Conservation (phyloP, 2,329 filamentous ascomycete genomes). For the Fonsecaea pedrosoi region DNA sequence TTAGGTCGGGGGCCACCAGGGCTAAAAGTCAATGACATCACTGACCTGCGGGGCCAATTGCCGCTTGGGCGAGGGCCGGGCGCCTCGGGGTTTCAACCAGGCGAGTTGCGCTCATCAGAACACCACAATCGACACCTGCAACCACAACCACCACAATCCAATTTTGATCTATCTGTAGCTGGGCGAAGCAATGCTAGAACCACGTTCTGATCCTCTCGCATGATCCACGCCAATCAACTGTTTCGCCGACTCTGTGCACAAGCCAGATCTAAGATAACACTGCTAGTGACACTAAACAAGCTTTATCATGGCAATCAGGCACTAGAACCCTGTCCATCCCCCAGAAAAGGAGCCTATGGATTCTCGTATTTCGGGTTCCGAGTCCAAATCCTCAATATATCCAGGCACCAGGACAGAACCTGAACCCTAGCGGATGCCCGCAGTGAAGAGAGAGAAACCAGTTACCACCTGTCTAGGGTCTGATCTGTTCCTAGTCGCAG, state of each 20-base stretch:
- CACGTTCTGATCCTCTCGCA: background rate
- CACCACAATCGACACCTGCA: background rate
- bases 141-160: background rate
- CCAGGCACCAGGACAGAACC: background rate
- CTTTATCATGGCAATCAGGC: background rate
- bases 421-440: background rate
- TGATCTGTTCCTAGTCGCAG: background rate
- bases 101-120: background rate
- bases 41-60: background rate
- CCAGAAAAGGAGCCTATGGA: background rate
- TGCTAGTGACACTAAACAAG: background rate
- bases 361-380: background rate
- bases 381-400: background rate
- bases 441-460: background rate
- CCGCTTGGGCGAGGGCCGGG: background rate
- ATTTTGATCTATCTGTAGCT: background rate
- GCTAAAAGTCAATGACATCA: conserved; percentile 8
- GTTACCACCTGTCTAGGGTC: background rate
- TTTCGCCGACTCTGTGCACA: background rate
- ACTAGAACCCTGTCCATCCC: background rate
- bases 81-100: background rate
- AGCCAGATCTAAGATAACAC: background rate
- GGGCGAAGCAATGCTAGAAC: background rate
- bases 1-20: background rate
- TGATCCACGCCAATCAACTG: background rate